phyloP scores from a whole-genome alignment of 345 rosid species.

The Lenwebbia sp. region DNA sequence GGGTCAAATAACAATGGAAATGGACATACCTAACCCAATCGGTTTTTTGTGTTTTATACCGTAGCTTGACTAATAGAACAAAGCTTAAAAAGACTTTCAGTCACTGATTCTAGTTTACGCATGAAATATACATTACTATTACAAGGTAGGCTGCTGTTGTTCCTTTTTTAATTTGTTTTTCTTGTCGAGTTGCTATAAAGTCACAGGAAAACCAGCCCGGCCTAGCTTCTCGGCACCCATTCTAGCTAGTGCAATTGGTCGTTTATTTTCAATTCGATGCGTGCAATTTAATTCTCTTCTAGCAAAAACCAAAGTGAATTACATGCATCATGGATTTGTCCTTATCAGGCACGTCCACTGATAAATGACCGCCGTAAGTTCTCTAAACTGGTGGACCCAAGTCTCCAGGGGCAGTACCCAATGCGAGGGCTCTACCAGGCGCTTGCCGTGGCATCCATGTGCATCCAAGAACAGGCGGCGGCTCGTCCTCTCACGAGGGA shows the following conservation, averaged over 20 bases:
- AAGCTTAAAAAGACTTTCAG: not conserved
- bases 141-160: not conserved
- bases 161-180: not conserved
- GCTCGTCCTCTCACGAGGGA: conserved; percentile 91
- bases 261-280: not conserved
- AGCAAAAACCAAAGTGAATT: not conserved
- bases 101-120: not conserved
- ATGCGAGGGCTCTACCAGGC: conserved; percentile 92
- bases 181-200: not conserved
- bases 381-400: conserved; percentile 74
- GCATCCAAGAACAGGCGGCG: conserved; percentile 96
- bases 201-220: not conserved
- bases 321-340: not conserved
- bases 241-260: not conserved
- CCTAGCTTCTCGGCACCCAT: not conserved
- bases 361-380: conserved; percentile 80
- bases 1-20: not conserved
- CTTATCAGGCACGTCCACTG: conserved; percentile 67
- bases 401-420: conserved; percentile 68
- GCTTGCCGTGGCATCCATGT: conserved; percentile 94
- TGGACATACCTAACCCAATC: not conserved
- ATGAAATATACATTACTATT: not conserved
- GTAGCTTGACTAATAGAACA: not conserved
- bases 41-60: not conserved
- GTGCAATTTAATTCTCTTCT: not conserved